Conservation (phyloP, 208 protist genomes). For the Trichomonas vaginalis region DNA sequence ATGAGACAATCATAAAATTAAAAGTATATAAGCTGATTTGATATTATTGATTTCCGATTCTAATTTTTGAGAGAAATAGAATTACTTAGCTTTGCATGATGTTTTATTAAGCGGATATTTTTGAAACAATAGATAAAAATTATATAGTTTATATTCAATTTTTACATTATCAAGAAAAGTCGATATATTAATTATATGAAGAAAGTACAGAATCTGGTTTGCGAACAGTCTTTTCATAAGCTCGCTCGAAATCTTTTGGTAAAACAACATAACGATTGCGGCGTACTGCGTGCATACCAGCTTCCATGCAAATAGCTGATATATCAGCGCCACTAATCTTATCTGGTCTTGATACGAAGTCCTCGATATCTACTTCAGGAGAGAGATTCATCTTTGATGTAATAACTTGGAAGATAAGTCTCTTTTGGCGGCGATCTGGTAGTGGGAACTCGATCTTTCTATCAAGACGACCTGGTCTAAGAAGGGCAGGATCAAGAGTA, state of each 20-base stretch:
- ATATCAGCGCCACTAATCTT: conserved; percentile 96
- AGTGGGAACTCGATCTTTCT: conserved; percentile 95
- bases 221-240: not conserved
- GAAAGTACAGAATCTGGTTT: conserved; percentile 1
- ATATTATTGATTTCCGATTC: no score
- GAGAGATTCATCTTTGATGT: conserved; percentile 93
- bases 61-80: no score
- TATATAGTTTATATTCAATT: no score
- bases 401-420: conserved; percentile 93
- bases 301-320: conserved; percentile 81
- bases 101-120: no score
- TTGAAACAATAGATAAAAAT: no score
- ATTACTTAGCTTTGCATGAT: no score
- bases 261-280: conserved; percentile 97
- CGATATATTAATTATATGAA: not conserved
- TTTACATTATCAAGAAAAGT: no score
- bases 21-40: no score
- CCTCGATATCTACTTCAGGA: conserved; percentile 78
- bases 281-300: conserved; percentile 96
- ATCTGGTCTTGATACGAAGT: conserved; percentile 72
- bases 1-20: no score
- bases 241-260: conserved; percentile 73
- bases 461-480: conserved; percentile 80
- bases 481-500: conserved; percentile 93
- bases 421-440: conserved; percentile 91